Evolutionary conservation across 2,329 filamentous ascomycete genomes (phyloP), one percentile per base, ranked within the genome.

Genomic region (Monosporascus sp.): DNA sequence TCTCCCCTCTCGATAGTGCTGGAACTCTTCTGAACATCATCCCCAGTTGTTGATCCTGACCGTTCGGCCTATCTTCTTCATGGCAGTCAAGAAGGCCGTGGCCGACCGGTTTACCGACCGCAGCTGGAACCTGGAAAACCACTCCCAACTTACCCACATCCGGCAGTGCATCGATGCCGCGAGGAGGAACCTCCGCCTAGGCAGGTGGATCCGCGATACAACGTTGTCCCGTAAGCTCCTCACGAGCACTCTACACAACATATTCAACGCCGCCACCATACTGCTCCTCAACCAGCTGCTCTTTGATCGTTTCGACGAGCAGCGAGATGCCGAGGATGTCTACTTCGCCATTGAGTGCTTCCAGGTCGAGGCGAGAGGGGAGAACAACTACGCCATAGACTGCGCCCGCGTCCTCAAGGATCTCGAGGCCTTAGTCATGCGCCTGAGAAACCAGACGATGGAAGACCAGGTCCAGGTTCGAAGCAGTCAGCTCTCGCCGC

Each of bases 261-360:
- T 79, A 39, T 79, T 80, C 67, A 78, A 77, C 60, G 75, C 77
- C 3, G 74, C 76, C 52, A 68, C 78, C 38, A 69, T 78, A 18
- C 67, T 80, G 35, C 70, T 77, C 51, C 67, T 80, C 50, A 70
- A 75, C 54, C 70, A 74, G 54, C 67, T 79, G 24, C 65, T 77
- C 3, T 69, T 69, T 41, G 63, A 67, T 22, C 65, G 69, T 31
- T 57, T 66, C 11, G 57, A 60, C 47, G 64, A 59, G 49, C 62
- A 54, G 37, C 43, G 8, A 24, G 68, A 67, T 50, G 54, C 55
- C 45, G 62, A 46, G 3, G 70, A 72, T 41, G 67, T 79, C 20
- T 59, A 64, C 2, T 76, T 74, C 54, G 74, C 72, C 44, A 70
- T 73, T 48, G 62, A 69, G 11, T 65, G 70, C n/a, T 75, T 78